A percentile compares a stretch with the other conserved stretches of the same genome.
Evolutionary conservation across 2,329 filamentous ascomycete genomes (phyloP).

Genomic region (Aspergillus costaricaensis): DNA sequence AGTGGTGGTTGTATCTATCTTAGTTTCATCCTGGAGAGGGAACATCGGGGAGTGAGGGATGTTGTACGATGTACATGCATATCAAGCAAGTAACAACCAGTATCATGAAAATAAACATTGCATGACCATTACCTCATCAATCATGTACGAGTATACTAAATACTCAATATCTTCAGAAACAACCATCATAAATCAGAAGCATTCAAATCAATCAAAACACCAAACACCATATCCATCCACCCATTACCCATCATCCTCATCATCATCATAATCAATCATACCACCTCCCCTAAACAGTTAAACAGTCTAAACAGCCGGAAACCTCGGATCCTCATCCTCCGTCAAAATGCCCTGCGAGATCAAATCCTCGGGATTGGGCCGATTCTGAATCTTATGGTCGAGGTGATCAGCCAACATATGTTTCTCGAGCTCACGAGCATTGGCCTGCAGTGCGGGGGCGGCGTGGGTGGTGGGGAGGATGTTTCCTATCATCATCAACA

Average conservation of each 20-base stretch:
- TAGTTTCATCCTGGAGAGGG: too few species aligned
- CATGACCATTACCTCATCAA: not conserved
- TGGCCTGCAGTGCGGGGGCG: conserved; percentile 75
- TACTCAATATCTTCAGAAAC: too few species aligned
- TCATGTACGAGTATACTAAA: not conserved
- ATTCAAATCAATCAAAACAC: not conserved
- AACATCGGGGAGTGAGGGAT: too few species aligned
- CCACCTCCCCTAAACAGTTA: not conserved
- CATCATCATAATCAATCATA: not conserved
- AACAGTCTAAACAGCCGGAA: conserved; percentile 10
- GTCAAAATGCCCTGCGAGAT: conserved; percentile 78
- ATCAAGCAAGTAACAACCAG: not conserved
- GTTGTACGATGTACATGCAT: too few species aligned
- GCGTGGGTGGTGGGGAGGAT: conserved; percentile 71
- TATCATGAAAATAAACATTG: not conserved
- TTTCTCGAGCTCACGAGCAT: conserved; percentile 81
- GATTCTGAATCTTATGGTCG: conserved; percentile 80
- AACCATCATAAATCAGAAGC: not conserved
- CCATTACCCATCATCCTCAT: not conserved
- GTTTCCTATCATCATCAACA: not conserved
- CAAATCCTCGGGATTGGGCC: conserved; percentile 74
- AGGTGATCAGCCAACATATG: conserved; percentile 85
- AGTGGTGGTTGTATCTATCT: conserved; percentile 5
- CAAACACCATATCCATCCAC: not conserved
- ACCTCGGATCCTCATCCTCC: conserved; percentile 57